phyloP scores from a whole-genome alignment of 805 yeast species.

The Candida taoyuanica region DNA sequence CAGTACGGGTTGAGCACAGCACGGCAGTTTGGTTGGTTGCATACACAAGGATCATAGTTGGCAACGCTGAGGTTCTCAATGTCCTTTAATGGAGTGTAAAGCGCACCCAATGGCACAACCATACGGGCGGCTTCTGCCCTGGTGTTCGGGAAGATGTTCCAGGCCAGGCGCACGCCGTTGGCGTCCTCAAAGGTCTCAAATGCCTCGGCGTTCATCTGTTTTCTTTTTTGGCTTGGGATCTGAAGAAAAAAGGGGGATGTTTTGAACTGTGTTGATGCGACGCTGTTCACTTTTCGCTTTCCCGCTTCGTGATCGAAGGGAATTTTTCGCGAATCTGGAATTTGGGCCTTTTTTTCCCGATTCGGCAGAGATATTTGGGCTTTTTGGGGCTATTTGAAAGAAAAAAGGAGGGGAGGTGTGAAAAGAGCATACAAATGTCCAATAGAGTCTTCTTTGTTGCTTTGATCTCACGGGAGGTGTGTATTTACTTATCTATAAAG shows the following conservation, averaged over 20 bases:
- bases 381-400: not conserved
- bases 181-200: conserved; percentile 62
- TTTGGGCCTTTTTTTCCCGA: not conserved
- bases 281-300: not conserved
- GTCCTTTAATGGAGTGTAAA: conserved; percentile 89
- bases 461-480: conserved; percentile 43
- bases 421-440: not conserved
- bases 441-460: conserved; percentile 40
- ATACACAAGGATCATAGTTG: conserved; percentile 78
- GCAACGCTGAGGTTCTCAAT: conserved; percentile 74
- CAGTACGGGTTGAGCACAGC: conserved; percentile 86
- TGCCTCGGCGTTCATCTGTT: conserved; percentile 24
- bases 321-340: not conserved
- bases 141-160: conserved; percentile 87
- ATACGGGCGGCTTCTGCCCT: conserved; percentile 85
- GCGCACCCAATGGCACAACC: conserved; percentile 90
- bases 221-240: not conserved
- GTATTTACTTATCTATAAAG: conserved; percentile 4
- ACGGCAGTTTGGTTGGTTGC: conserved; percentile 74
- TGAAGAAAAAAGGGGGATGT: not conserved
- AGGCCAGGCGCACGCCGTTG: conserved; percentile 71
- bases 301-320: no score
- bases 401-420: no score
- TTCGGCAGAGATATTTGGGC: not conserved
- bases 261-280: not conserved